A percentile compares a stretch with the other conserved stretches of the same genome.
Evolutionary conservation across 371 early-diverging fungal species (phyloP).

Genomic region (Umbelopsis sp.): DNA sequence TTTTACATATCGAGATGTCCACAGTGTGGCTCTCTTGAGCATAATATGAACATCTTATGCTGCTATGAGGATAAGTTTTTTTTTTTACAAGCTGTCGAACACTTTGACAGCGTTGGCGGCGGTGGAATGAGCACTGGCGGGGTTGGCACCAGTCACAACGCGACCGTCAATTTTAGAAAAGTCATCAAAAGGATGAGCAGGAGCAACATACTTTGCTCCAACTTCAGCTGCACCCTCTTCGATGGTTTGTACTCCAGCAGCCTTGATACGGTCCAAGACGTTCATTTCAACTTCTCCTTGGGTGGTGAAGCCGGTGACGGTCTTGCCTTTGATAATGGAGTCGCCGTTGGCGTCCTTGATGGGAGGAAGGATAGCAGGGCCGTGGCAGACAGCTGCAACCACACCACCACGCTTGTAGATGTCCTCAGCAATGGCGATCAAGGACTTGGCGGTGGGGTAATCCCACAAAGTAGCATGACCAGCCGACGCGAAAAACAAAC

Average conservation of each 20-base stretch:
- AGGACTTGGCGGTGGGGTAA: conserved; percentile 45
- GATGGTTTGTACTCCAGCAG: conserved; percentile 42
- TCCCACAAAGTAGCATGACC: conserved; percentile 57
- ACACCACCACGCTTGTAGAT: conserved; percentile 55
- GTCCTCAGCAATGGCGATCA: conserved; percentile 50
- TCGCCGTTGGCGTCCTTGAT: conserved; percentile 50
- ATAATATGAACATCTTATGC: too few relatives aligned
- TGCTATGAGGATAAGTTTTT: neutral
- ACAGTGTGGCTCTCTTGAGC: too few relatives aligned
- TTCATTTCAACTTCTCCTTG: conserved; percentile 45
- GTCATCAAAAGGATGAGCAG: conserved; percentile 49
- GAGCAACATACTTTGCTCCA: conserved; percentile 43
- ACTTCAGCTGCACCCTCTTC: conserved; percentile 35
- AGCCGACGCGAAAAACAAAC: conserved; percentile 57
- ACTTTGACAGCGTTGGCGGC: conserved; percentile 48
- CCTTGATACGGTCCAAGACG: conserved; percentile 38
- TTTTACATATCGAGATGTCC: too few relatives aligned
- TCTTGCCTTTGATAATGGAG: conserved; percentile 45
- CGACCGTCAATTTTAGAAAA: conserved; percentile 45
- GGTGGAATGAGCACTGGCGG: conserved; percentile 56
- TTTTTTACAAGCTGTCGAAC: conserved; percentile 27
- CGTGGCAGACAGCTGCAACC: conserved; percentile 59
- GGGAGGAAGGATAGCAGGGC: conserved; percentile 54
- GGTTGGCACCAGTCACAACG: conserved; percentile 55
- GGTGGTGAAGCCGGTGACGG: conserved; percentile 54